A percentile compares a stretch with the other conserved stretches of the same genome.
Evolutionary conservation across 352 stramenopile genomes (phyloP).

Genomic region (Pythium graminicola): DNA sequence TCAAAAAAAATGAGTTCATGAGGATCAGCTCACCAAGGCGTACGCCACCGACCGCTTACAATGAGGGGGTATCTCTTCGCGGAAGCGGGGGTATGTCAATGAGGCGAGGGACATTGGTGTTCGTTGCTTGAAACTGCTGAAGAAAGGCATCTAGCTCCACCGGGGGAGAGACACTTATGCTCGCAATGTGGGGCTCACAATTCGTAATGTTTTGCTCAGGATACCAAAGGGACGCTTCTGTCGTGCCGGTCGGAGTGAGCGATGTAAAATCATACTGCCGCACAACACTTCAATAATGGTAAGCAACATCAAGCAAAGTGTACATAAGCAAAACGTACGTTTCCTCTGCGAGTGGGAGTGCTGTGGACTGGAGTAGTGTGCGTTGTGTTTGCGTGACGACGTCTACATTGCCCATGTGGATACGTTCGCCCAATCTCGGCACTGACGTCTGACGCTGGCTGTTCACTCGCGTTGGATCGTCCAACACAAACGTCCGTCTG

Average conservation of each 20-base stretch:
- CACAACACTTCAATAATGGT: conserved; percentile 8
- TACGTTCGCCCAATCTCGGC: conserved; percentile 43
- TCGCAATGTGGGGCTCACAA: no score
- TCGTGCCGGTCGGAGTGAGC: conserved; percentile 3
- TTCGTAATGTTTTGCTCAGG: background rate
- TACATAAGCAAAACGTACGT: conserved; percentile 23
- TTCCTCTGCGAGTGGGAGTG: conserved; percentile 31
- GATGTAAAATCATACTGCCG: conserved; percentile 9
- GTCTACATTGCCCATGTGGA: conserved; percentile 42
- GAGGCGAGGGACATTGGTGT: conserved; percentile 1
- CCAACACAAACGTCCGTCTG: conserved; percentile 49
- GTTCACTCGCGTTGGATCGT: conserved; percentile 33
- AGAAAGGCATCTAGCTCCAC: conserved; percentile 1
- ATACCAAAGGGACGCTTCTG: conserved; percentile 19
- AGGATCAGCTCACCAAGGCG: no score
- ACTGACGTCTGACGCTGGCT: conserved; percentile 5
- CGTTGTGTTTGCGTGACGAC: conserved; percentile 36
- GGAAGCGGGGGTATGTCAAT: conserved; percentile 5
- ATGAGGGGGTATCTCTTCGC: background rate
- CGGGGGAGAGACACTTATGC: no score
- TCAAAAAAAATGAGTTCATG: no score
- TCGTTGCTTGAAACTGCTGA: background rate
- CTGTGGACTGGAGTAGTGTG: conserved; percentile 17
- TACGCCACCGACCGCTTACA: no score
- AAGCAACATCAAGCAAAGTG: background rate